Base-by-base conservation (phyloP, 2,329 filamentous ascomycete genomes). In the Calycina herbarum region DNA sequence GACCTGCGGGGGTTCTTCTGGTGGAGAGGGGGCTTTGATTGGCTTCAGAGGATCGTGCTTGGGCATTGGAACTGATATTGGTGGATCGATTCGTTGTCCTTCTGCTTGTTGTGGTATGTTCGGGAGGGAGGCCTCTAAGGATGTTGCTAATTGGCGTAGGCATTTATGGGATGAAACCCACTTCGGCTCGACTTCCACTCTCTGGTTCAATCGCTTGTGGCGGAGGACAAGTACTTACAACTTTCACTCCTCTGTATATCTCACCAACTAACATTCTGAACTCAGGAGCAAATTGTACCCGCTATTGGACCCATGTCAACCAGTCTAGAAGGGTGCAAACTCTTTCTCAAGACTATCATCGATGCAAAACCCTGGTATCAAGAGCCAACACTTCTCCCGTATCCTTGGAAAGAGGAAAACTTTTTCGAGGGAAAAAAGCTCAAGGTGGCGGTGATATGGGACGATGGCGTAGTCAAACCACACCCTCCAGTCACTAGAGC, bases 401-500 rank as follows among this genome's bases (percentile, higher is more conserved):
- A 86, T 2, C 82, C 83, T 0, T 87, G 85, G 85, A 76, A 73
- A 57, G 74, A 76, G 20, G 70, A 71, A 40, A 64, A 79, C 73
- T 73, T 69, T 56, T 42, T 79, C 76, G 51, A 65, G 17, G 63
- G 63, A 0, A 76, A 76, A 65, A 86, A 83, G 67, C 76, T 89
- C 5, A 87, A 84, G 70, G 79, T 91, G n/a, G 89, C 82, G 0
- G 80, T 88, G 1, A 76, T 88, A 57, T 82, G 83, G 79, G 80
- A 85, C 74, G 86, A 89, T 66, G 84, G 82, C 0, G 79, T 89
- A 11, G 84, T 89, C 0, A 82, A 79, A 68, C 85, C 85, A 1
- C 86, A 88, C 66, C 86, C 86, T 0, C 86, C 86, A 0, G 80
- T 89, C 45, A 77, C 77, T 0, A 77, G 87, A 51, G 88, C 86